Conservation (phyloP, 2,329 filamentous ascomycete genomes). For the Trichoderma sp. region DNA sequence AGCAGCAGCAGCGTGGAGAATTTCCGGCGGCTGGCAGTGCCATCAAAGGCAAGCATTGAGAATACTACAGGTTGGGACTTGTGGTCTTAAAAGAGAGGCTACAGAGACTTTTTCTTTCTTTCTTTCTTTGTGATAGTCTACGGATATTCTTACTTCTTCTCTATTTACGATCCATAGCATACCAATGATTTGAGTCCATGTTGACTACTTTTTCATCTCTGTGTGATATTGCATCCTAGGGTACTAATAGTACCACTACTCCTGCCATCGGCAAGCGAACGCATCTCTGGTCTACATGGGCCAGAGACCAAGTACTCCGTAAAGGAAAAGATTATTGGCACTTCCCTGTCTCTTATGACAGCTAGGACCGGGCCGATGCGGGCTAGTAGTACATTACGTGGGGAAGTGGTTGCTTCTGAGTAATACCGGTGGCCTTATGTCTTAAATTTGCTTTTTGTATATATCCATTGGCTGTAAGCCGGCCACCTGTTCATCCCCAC, state of each 20-base stretch:
- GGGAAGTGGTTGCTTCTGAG: neutral
- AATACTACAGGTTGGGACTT: neutral
- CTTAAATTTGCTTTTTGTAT: neutral
- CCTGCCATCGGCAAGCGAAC: neutral
- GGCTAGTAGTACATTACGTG: neutral
- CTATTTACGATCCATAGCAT: neutral
- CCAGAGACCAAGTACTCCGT: neutral
- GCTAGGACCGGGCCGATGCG: neutral
- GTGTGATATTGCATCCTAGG: neutral
- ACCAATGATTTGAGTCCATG: neutral
- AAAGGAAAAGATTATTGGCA: neutral
- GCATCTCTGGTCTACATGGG: neutral
- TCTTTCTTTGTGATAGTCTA: neutral
- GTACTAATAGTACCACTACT: neutral
- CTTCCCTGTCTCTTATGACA: neutral
- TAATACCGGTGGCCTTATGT: neutral
- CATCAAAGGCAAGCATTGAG: neutral
- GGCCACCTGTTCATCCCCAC: neutral
- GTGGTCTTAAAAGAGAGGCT: neutral
- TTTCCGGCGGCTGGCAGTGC: neutral
- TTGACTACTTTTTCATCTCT: neutral
- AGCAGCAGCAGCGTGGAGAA: constrained; percentile 8
- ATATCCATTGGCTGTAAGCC: neutral
- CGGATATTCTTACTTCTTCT: neutral
- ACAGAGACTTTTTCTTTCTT: neutral